A percentile compares a stretch with the other conserved stretches of the same genome.
Conservation (phyloP, 2,329 filamentous ascomycete genomes). For the Trichoderma guizhouense region DNA sequence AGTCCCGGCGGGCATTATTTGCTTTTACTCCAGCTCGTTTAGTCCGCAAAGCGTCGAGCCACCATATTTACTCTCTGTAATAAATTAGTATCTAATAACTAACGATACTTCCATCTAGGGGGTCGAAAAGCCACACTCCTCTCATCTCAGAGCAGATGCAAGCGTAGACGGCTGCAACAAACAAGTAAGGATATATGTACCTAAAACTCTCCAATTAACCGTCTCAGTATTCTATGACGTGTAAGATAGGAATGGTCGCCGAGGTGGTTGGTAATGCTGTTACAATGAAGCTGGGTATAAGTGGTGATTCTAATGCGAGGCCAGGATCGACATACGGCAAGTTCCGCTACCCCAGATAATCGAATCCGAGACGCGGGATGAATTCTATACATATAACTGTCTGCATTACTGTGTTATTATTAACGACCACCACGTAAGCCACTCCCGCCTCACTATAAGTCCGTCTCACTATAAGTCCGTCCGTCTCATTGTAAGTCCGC, state of each 20-base stretch:
- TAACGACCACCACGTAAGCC: neutral
- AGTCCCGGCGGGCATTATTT: neutral
- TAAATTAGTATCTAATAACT: neutral
- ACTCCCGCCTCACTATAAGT: neutral
- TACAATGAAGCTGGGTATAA: neutral
- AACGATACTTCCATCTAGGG: neutral
- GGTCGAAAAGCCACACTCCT: neutral
- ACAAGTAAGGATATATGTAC: neutral
- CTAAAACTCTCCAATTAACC: neutral
- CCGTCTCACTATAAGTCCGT: neutral
- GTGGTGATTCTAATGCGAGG: neutral
- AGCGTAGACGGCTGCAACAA: neutral
- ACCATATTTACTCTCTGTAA: neutral
- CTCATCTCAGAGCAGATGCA: neutral
- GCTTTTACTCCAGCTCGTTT: neutral
- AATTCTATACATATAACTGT: too few relatives aligned
- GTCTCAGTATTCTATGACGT: neutral
- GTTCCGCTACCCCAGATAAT: neutral
- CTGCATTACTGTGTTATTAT: neutral
- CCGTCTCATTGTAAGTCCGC: neutral
- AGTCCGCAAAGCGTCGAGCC: neutral
- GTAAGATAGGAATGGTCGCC: neutral
- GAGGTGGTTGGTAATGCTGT: neutral
- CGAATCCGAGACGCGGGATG: too few relatives aligned
- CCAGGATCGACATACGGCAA: neutral